Percentiles rank a stretch among this genome's conserved stretches.
Evolutionary conservation across 306 rosid species (phyloP).

Genomic region (Inga laurina): DNA sequence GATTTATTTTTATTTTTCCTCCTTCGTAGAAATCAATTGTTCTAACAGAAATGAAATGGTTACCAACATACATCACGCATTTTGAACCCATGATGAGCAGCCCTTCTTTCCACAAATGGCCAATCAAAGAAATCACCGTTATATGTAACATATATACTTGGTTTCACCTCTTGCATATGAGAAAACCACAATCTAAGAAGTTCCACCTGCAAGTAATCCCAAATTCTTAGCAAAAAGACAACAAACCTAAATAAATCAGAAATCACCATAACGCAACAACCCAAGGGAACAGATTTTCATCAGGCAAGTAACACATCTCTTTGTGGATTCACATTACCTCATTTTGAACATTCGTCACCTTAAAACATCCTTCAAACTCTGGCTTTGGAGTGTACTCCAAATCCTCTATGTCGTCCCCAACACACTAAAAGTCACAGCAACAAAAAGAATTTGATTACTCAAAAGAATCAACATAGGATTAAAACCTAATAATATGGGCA

Average conservation of each 20-base stretch:
- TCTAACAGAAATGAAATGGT: slow-evolving; percentile 19
- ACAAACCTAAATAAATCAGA: slow-evolving; percentile 14
- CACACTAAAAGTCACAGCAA: slow-evolving; percentile 71
- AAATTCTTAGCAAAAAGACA: slow-evolving; percentile 14
- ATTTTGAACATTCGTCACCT: slow-evolving; percentile 84
- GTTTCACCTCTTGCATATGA: slow-evolving; percentile 96
- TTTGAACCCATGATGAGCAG: slow-evolving; percentile 80
- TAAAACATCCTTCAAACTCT: slow-evolving; percentile 87
- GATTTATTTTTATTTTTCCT: slow-evolving; percentile 5
- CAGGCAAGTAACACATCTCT: slow-evolving; percentile 12
- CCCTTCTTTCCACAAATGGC: slow-evolving; percentile 96
- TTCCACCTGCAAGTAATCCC: slow-evolving; percentile 63
- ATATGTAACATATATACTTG: slow-evolving; percentile 94
- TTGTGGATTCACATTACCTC: slow-evolving; percentile 61
- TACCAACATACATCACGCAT: slow-evolving; percentile 76
- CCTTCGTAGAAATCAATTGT: slow-evolving; percentile 21
- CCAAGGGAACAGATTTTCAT: slow-evolving; percentile 8
- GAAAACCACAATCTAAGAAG: slow-evolving; percentile 91
- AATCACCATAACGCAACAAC: slow-evolving; percentile 18
- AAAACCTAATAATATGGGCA: slow-evolving; percentile 17
- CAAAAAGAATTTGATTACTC: slow-evolving; percentile 23
- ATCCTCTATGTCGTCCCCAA: slow-evolving; percentile 89
- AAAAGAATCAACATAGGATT: slow-evolving; percentile 14
- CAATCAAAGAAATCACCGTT: slow-evolving; percentile 97
- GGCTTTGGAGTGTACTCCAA: slow-evolving; percentile 96